Conservation (phyloP, 208 protist genomes). For the Wallacemonas sp. region DNA sequence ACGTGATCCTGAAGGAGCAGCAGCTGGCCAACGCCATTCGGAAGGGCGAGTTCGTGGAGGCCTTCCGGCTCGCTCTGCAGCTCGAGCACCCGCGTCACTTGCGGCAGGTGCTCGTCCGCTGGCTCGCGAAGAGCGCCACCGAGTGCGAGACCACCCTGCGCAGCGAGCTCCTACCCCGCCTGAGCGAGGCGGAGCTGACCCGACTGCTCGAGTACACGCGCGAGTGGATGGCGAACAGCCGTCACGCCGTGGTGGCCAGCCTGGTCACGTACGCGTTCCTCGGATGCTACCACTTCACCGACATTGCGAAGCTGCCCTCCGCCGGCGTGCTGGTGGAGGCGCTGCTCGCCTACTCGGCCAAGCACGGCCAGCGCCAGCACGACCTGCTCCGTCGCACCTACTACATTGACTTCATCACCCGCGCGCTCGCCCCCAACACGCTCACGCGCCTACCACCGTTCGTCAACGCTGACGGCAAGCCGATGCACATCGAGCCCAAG, state of each 20-base stretch:
- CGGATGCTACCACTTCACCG: conserved; percentile 57
- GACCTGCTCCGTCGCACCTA: conserved; percentile 83
- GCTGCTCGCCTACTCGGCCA: conserved; percentile 82
- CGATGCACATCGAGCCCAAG: background rate
- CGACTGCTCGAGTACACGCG: conserved; percentile 88
- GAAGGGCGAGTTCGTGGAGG: conserved; percentile 69
- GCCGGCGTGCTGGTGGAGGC: conserved; percentile 73
- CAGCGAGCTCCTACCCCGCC: conserved; percentile 48
- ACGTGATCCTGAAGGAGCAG: conserved; percentile 82
- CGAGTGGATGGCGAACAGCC: conserved; percentile 92
- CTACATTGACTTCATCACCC: conserved; percentile 90
- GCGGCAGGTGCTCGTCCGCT: conserved; percentile 75
- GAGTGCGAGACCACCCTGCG: conserved; percentile 70
- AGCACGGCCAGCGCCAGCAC: conserved; percentile 87
- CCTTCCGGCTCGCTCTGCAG: conserved; percentile 81
- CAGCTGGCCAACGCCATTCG: conserved; percentile 83
- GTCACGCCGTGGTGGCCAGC: conserved; percentile 76
- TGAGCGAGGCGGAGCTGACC: conserved; percentile 64
- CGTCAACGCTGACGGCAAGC: conserved; percentile 15
- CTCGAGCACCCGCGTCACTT: conserved; percentile 90
- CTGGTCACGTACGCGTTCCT: conserved; percentile 73
- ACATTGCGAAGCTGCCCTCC: conserved; percentile 57
- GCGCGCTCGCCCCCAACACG: conserved; percentile 42
- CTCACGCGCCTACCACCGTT: conserved; percentile 76
- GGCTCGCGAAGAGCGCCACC: conserved; percentile 57